Percentiles rank a stretch among this genome's conserved stretches.
These are phyloP conservation scores for Pseudoscleropodium purum DNA, from an alignment of 225 moss, liverwort and hornwort species.

Conservation along the genomic window DNA sequence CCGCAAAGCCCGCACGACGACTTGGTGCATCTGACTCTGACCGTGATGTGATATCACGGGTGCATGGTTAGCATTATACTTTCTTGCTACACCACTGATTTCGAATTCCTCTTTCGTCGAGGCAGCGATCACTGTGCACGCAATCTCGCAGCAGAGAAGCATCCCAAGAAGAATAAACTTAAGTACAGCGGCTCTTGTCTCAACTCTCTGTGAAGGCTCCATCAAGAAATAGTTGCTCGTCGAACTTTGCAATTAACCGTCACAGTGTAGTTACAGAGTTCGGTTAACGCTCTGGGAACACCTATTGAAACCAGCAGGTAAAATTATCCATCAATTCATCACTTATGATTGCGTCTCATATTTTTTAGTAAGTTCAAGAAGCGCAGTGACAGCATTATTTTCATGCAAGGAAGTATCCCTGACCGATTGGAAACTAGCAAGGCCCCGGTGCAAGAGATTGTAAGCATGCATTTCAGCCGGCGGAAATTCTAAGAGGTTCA, in stretches of 20 bases:
- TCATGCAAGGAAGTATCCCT: background rate
- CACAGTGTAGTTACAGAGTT: background rate
- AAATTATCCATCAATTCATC: background rate
- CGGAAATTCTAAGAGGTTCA: background rate
- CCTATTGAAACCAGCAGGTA: background rate
- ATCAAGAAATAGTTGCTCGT: background rate
- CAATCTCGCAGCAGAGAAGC: background rate
- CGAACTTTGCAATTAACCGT: background rate
- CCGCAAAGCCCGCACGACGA: slow-evolving; percentile 9
- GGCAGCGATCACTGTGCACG: background rate
- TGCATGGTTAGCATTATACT: slow-evolving; percentile 8
- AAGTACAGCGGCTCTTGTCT: background rate
- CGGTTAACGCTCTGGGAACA: background rate
- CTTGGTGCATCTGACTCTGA: background rate
- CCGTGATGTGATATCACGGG: slow-evolving; percentile 4
- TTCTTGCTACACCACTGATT: background rate
- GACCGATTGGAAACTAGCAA: background rate
- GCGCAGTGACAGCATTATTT: background rate
- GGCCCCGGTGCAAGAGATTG: background rate
- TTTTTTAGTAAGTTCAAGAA: background rate
- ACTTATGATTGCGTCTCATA: background rate
- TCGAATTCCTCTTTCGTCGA: background rate
- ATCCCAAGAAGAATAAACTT: background rate
- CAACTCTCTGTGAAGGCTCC: background rate
- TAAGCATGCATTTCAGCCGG: background rate